phyloP scores from a whole-genome alignment of 306 rosid genomes.

The Coriaria nepalensis region DNA sequence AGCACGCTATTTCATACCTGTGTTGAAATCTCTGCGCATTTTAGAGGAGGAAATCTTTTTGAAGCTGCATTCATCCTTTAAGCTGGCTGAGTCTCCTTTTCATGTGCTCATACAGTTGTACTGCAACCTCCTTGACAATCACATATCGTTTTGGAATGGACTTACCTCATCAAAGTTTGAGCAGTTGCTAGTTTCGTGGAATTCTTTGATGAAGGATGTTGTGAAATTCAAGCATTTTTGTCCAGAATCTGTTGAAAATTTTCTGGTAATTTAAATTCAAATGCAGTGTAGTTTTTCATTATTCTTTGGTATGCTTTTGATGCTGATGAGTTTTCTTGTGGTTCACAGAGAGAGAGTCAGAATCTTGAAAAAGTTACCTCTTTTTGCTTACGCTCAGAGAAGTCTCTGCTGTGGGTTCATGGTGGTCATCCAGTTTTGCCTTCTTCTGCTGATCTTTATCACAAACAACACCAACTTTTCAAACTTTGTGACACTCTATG shows the following conservation, averaged over 20 bases:
- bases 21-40: constrained; percentile 36
- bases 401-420: constrained; percentile 69
- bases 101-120: constrained; percentile 32
- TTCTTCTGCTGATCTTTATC: constrained; percentile 35
- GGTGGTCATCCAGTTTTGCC: constrained; percentile 88
- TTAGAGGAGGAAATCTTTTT: constrained; percentile 52
- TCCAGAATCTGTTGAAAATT: constrained; percentile 32
- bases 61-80: constrained; percentile 31
- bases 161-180: constrained; percentile 34
- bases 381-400: constrained; percentile 27
- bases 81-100: constrained; percentile 48
- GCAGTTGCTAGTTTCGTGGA: constrained; percentile 43
- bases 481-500: constrained; percentile 43
- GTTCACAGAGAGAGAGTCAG: constrained; percentile 36
- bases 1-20: constrained; percentile 17
- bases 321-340: constrained; percentile 7
- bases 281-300: not conserved
- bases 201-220: constrained; percentile 46
- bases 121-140: constrained; percentile 47
- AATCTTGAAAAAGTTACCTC: constrained; percentile 25
- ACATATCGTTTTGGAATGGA: constrained; percentile 43
- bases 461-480: constrained; percentile 40
- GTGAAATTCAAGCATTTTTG: constrained; percentile 32
- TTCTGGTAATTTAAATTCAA: constrained; percentile 43
- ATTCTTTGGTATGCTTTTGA: too few species aligned